Base-by-base conservation (phyloP, 192 early-diverging fungal species). In the Coemansia sp. region DNA sequence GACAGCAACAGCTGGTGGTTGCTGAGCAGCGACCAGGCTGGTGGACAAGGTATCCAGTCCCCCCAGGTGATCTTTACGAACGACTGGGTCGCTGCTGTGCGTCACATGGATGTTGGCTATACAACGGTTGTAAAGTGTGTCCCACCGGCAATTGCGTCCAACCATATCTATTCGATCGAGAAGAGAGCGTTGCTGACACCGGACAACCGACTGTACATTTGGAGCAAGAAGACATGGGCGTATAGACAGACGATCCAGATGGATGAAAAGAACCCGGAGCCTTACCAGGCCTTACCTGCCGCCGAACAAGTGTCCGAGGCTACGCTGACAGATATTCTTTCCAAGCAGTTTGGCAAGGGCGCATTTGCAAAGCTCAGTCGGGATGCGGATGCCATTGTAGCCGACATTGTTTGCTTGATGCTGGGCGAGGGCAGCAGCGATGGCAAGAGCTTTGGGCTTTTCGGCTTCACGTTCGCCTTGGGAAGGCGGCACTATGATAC, bases 51-150 rank as follows among this genome's bases (percentile, higher is more conserved):
- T 14, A 58, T 67, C 22, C 52, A 33, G 34, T 28, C 64, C n/a
- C n/a, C n/a, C 29, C 68, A 60, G 19, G 36, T n/a, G 25, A 62
- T 81, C 15, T 56, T 81, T 15, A 81, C 78, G 25, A 72, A 28
- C 44, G 65, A 53, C 68, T 72, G 68, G 72, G 59, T 31, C 5
- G 50, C 65, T 4, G 78, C 69, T 29, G 73, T 75, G 48, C 78
- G 78, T 22, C 78, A 81, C 14, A 57, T 30, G 3, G 78, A 81
- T 33, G 73, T 81, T n/a, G 78, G 78, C 23, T 81, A 81, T 48
- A 63, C 61, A 8, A 48, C 60, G 15, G 78, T 71, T 8, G 29
- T 68, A 27, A 55, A 65, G 38, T 81, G 73, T 28, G 33, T 53
- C 15, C 78, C 65, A 22, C 67, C 65, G 5, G 61, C 65, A 1